Evolutionary conservation across 352 stramenopile genomes (phyloP), one percentile per base, ranked within the genome.

Genomic region (Phytophthora colocasiae): DNA sequence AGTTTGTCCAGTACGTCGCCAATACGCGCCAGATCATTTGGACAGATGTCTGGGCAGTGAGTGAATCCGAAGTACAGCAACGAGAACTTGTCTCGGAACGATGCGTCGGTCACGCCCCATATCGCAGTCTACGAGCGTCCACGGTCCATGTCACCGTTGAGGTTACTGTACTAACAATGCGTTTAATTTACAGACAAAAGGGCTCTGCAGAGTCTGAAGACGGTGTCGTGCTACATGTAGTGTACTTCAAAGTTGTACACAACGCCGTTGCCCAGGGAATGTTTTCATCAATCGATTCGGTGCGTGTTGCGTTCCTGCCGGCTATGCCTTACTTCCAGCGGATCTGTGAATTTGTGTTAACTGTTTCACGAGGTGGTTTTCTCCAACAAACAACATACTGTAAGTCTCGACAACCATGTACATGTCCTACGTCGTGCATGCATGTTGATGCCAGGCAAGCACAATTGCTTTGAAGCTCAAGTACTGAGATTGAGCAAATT

Each of bases 31-130:
- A 99, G 93, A 81, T 99, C 97, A 15, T 98, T 98, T 8, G 98
- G 97, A 66, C 98, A 99, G 77, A 99, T 99, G 79, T 99, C 97
- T 6, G 97, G 97, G 80, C 97, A 99, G 64, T 98, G 91, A 55
- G 97, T 98, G 83, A 99, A 99, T 65, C 98, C 98, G 89, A 99
- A 99, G 87, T 99, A 99, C 22, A 99, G 78, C 38, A 99, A 78
- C 58, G 94, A 91, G 81, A 96, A 98, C 71, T 98, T 95, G 59
- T 97, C 97, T 49, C 69, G 70, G 71, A 89, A 98, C 61, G 86
- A 85, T 32, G 85, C 88, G 66, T 98, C 90, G 24, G 92, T 98
- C 43, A 8, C 58, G 73, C 46, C 91, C 78, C 14, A 81, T 87
- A 46, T 93, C 69, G 46, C 91, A 94, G 62, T 98, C 88, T 38